Conservation (phyloP, 495 filamentous ascomycete species). For the Xylaria sp. region DNA sequence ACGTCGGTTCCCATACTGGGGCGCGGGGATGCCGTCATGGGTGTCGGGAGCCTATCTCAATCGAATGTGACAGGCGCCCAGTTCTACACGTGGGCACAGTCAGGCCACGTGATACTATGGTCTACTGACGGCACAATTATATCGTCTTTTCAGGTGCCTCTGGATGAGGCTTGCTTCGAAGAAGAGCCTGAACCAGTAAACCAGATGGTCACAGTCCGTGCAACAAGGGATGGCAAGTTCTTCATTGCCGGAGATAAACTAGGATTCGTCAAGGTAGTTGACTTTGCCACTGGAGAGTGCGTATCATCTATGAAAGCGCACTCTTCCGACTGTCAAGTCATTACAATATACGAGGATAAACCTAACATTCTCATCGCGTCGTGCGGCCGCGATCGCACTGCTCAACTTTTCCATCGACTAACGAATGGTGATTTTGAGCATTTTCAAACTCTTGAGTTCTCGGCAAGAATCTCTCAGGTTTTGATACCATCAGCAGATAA, state of each 20-base stretch:
- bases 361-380: constrained; percentile 70
- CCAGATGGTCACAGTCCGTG: constrained; percentile 74
- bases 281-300: constrained; percentile 57
- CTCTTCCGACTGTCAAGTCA: constrained; percentile 82
- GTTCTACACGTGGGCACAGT: constrained; percentile 87
- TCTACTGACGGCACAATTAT: constrained; percentile 71
- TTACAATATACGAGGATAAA: constrained; percentile 67
- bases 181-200: constrained; percentile 69
- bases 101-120: constrained; percentile 84
- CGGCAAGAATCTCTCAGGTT: constrained; percentile 56
- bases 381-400: constrained; percentile 84
- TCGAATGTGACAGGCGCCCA: constrained; percentile 66
- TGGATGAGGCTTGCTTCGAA: constrained; percentile 67
- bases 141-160: constrained; percentile 65
- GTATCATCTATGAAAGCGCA: constrained; percentile 80
- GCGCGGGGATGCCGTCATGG: constrained; percentile 79
- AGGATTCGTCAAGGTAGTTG: constrained; percentile 73
- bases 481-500: constrained; percentile 59
- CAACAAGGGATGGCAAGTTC: constrained; percentile 63
- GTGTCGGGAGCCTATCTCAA: constrained; percentile 67
- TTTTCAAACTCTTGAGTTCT: constrained; percentile 59
- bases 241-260: constrained; percentile 85
- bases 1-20: constrained; percentile 63
- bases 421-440: constrained; percentile 54
- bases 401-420: constrained; percentile 79